Evolutionary conservation across 306 rosid genomes (phyloP).

Genomic region (Quillaja saponaria): DNA sequence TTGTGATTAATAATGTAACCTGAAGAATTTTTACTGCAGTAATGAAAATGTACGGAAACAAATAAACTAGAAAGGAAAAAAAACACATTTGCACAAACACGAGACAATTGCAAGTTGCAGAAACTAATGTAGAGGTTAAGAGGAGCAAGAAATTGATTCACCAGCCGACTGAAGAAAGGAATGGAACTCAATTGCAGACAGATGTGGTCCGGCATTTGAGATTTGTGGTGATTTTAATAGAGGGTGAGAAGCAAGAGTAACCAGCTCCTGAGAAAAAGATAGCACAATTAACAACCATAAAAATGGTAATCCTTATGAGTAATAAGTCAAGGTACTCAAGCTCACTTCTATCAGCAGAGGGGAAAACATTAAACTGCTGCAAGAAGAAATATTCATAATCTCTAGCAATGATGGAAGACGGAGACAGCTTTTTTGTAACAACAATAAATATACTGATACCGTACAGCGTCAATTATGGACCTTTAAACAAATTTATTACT

Average conservation of each 20-base stretch:
- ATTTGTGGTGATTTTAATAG: conserved; percentile 64
- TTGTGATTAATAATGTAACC: too few relatives aligned
- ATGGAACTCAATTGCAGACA: conserved; percentile 81
- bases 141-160: too few relatives aligned
- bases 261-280: conserved; percentile 60
- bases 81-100: not conserved
- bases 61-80: not conserved
- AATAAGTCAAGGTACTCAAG: not conserved
- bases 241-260: conserved; percentile 73
- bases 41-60: too few relatives aligned
- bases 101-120: conserved; percentile 13
- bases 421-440: not conserved
- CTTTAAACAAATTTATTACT: too few relatives aligned
- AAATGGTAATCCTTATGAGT: not conserved
- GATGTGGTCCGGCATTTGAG: conserved; percentile 80
- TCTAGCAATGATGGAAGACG: not conserved
- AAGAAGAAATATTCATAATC: not conserved
- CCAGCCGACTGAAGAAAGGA: conserved; percentile 68
- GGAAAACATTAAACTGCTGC: too few relatives aligned
- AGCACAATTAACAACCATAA: not conserved
- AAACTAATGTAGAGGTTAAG: too few relatives aligned
- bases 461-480: too few relatives aligned
- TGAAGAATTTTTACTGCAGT: too few relatives aligned
- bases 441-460: not conserved
- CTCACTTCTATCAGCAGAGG: not conserved